A percentile compares a stretch with the other conserved stretches of the same genome.
Conservation (phyloP, 352 stramenopile species). For the Pythium insidiosum region DNA sequence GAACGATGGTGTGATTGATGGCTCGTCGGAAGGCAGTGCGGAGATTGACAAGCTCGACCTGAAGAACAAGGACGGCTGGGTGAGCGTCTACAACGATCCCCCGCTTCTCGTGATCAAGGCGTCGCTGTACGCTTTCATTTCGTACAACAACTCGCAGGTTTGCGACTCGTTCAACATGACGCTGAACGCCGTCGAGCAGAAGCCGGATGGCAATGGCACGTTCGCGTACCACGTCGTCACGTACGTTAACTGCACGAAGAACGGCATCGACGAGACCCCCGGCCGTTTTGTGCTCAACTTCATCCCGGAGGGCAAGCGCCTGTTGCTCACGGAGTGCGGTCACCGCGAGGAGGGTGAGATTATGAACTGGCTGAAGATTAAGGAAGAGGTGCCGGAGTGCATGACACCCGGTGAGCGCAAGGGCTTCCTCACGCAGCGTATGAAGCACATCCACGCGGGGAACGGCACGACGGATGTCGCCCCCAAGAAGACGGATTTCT, state of each 20-base stretch:
- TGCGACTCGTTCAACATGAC: slow-evolving; percentile 86
- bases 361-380: slow-evolving; percentile 82
- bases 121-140: slow-evolving; percentile 79
- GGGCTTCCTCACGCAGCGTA: slow-evolving; percentile 73
- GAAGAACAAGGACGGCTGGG: slow-evolving; percentile 59
- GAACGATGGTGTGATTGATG: slow-evolving; percentile 72
- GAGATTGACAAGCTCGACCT: slow-evolving; percentile 85
- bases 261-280: slow-evolving; percentile 60
- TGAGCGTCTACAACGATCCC: slow-evolving; percentile 79
- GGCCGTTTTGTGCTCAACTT: slow-evolving; percentile 83
- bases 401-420: slow-evolving; percentile 74
- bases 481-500: slow-evolving; percentile 55
- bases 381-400: slow-evolving; percentile 74
- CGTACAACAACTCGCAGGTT: slow-evolving; percentile 76
- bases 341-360: slow-evolving; percentile 79
- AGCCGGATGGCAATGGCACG: slow-evolving; percentile 56
- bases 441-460: slow-evolving; percentile 81
- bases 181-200: slow-evolving; percentile 78
- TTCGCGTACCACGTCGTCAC: slow-evolving; percentile 80
- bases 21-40: slow-evolving; percentile 62
- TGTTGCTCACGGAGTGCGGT: slow-evolving; percentile 76
- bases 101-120: slow-evolving; percentile 77
- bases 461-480: slow-evolving; percentile 46
- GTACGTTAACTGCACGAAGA: slow-evolving; percentile 82
- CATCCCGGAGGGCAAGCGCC: slow-evolving; percentile 64